Base-by-base conservation (phyloP, 768 basidiomycete species). In the Zangia roseola region DNA sequence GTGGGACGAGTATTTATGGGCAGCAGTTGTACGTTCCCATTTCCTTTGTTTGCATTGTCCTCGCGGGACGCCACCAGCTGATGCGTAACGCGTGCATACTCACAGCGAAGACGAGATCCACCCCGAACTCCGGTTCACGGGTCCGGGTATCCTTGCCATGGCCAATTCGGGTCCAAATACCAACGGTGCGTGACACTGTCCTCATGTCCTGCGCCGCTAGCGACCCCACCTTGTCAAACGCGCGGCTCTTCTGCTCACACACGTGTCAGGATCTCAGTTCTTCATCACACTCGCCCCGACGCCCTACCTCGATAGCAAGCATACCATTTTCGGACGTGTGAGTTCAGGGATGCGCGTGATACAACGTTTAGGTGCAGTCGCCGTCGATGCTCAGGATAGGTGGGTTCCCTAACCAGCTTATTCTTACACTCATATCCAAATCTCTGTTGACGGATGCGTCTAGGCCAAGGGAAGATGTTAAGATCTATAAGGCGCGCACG, bases 91-190 rank as follows among this genome's bases (percentile, higher is more conserved):
- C 19, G 25, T 20, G 10, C 25, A n/a, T 40, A 12, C n/a, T 37
- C 36, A 3, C 61, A 92, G 91, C 57, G 84, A 91, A 68, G 94
- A 97, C 67, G 94, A 97, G 64, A 82, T 97, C 43, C 81, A 91
- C 58, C 86, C 91, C 2, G 94, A 97, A 13, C 70, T 97, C 57
- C 77, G 94, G 40, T 97, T 97, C 73, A 94, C 93, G 2, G 95
- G 95, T 16, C 94, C 94, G 36, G 95, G 95, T 19, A 94, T 97
- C 49, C 82, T 98, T 21, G 93, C 91, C 9, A 92, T 93, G 91
- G 97, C 97, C 30, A 99, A 99, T 70, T 91, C 94, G 38, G 94
- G 94, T 10, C 89, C 89, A n/a, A 91, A 92, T 64, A 88, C 87
- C 21, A 93, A 92, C 60, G 87, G 91, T 82, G 51, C 25, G 34